phyloP scores from a whole-genome alignment of 352 stramenopile species.

The Pseudoperonospora humuli region DNA sequence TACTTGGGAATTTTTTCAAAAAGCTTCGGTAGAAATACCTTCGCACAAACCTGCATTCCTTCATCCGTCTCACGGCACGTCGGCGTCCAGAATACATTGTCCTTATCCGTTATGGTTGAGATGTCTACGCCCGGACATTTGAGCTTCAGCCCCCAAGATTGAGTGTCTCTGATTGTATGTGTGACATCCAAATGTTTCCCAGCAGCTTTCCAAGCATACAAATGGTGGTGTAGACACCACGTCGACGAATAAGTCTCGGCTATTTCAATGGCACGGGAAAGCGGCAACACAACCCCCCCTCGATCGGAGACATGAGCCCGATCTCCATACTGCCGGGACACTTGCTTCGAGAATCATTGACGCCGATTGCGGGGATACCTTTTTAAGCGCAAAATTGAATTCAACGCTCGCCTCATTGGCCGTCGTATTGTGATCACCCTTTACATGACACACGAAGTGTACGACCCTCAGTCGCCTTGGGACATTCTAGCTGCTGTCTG shows the following conservation, averaged over 20 bases:
- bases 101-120: constrained; percentile 38
- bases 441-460: constrained; percentile 70
- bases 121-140: constrained; percentile 66
- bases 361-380: constrained; percentile 55
- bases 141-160: constrained; percentile 28
- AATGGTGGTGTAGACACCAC: constrained; percentile 28
- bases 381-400: no score
- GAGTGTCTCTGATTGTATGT: constrained; percentile 59
- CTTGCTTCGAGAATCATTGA: constrained; percentile 40
- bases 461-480: constrained; percentile 47
- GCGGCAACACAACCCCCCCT: constrained; percentile 54
- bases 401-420: constrained; percentile 40
- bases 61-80: constrained; percentile 54
- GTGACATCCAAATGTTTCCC: constrained; percentile 55
- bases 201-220: constrained; percentile 52
- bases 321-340: constrained; percentile 22
- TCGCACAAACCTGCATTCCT: constrained; percentile 43
- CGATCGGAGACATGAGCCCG: constrained; percentile 54
- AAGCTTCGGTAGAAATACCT: constrained; percentile 40
- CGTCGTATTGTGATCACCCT: constrained; percentile 64
- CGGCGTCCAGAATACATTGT: constrained; percentile 48
- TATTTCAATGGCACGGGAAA: constrained; percentile 28
- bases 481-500: background rate
- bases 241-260: constrained; percentile 43
- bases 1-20: constrained; percentile 44